phyloP scores from a whole-genome alignment of 108 stramenopile species.

The Cyclostephanos invisitatus region DNA sequence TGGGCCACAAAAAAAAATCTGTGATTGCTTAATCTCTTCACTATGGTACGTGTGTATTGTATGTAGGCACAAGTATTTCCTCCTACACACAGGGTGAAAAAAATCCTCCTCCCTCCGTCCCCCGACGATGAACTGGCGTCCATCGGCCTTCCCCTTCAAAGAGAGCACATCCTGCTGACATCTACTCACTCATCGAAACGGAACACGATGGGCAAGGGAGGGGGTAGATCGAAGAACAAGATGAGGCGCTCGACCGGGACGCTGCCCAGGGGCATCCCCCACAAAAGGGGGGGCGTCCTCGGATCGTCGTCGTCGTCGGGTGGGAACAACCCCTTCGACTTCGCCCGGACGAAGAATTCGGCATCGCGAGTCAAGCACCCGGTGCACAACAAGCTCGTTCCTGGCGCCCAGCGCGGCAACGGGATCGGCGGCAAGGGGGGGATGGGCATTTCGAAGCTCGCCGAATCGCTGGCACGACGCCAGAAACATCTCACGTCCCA shows the following conservation, averaged over 20 bases:
- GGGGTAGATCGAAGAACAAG: constrained; percentile 57
- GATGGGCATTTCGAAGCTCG: constrained; percentile 10
- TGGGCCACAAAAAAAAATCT: too few species aligned
- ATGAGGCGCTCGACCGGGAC: constrained; percentile 64
- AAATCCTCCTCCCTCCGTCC: too few species aligned
- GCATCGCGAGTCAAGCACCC: constrained; percentile 65
- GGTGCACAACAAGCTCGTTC: constrained; percentile 65
- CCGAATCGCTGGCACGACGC: constrained; percentile 23
- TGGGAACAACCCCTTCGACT: constrained; percentile 68
- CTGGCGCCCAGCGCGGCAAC: neutral
- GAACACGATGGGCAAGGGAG: constrained; percentile 52
- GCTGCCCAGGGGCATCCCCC: constrained; percentile 74
- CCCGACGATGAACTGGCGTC: too few species aligned
- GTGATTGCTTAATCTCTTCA: too few species aligned
- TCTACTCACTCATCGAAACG: neutral
- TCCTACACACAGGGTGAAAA: too few species aligned
- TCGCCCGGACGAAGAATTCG: constrained; percentile 42
- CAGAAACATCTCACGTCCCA: constrained; percentile 1
- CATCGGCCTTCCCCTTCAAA: neutral
- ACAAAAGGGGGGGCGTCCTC: constrained; percentile 22
- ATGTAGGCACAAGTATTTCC: too few species aligned
- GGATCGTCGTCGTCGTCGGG: neutral
- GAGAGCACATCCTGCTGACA: neutral
- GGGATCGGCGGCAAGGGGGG: too few species aligned
- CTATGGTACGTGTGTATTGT: too few species aligned